Conservation (phyloP, 306 rosid genomes). For the Dalbergia oliveri region DNA sequence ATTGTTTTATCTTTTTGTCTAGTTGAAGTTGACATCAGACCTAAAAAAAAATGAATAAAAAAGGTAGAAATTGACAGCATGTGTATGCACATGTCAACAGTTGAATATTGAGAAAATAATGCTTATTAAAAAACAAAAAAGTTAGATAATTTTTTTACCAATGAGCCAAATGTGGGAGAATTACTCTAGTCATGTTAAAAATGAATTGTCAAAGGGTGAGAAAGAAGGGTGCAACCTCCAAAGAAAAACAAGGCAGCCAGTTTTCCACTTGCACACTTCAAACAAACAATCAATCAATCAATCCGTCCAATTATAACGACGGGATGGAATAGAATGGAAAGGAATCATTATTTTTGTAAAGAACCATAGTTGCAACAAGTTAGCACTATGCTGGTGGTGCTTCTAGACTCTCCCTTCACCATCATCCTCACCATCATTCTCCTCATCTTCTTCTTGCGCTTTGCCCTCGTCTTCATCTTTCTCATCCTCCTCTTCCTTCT, state of each 20-base stretch:
- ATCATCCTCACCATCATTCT: conserved; percentile 60
- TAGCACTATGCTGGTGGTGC: conserved; percentile 47
- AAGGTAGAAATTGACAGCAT: too few species aligned
- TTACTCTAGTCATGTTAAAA: neutral
- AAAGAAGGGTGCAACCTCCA: conserved; percentile 1
- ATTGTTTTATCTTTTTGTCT: too few species aligned
- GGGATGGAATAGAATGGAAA: neutral
- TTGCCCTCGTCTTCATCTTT: conserved; percentile 57
- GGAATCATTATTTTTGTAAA: neutral
- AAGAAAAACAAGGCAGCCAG: neutral
- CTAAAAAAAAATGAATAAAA: too few species aligned
- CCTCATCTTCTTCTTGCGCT: conserved; percentile 59
- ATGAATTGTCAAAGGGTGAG: neutral
- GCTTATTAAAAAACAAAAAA: too few species aligned
- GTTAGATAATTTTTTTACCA: too few species aligned
- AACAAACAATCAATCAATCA: neutral
- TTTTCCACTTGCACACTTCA: neutral
- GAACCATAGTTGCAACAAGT: neutral
- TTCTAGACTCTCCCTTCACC: conserved; percentile 70
- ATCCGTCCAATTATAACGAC: too few species aligned
- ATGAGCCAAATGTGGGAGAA: neutral
- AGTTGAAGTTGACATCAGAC: too few species aligned
- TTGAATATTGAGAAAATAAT: too few species aligned
- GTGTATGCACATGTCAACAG: too few species aligned
- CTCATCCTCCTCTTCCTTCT: conserved; percentile 62